These are phyloP conservation scores for Aquilaria sinensis DNA, from an alignment of 345 rosid species.

Conservation along the genomic window DNA sequence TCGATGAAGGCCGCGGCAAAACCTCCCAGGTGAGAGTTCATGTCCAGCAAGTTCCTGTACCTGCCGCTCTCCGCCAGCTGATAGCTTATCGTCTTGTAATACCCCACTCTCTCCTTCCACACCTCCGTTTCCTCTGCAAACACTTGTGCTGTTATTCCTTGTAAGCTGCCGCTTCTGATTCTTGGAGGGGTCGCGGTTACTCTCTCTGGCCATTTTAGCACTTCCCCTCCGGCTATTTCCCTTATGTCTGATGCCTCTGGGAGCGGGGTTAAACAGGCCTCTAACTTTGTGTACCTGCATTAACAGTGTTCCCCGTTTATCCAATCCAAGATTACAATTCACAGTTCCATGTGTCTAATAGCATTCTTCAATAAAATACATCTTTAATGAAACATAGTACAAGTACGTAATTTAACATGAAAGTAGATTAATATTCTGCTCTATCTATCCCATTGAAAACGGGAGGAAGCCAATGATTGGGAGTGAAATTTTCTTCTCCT, in stretches of 20 bases:
- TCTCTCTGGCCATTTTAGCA: conserved; percentile 81
- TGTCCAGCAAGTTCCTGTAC: conserved; percentile 84
- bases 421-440: too few relatives aligned
- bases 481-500: not conserved
- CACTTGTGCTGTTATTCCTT: conserved; percentile 43
- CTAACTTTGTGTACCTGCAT: conserved; percentile 81
- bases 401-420: too few relatives aligned
- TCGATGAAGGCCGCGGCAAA: conserved; percentile 72
- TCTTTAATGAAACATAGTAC: too few relatives aligned
- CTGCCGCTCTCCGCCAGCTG: conserved; percentile 65
- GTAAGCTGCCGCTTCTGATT: conserved; percentile 42
- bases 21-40: conserved; percentile 78
- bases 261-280: conserved; percentile 70
- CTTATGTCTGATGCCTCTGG: conserved; percentile 57
- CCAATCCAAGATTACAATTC: too few relatives aligned
- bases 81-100: conserved; percentile 63
- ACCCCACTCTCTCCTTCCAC: conserved; percentile 62
- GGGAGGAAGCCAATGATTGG: not conserved
- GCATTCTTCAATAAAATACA: too few relatives aligned
- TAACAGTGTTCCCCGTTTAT: too few relatives aligned
- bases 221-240: conserved; percentile 65
- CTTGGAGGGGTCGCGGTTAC: conserved; percentile 73
- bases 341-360: too few relatives aligned
- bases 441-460: too few relatives aligned
- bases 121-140: conserved; percentile 49